phyloP scores from a whole-genome alignment of 1,284 basidiomycete species.

The Mycena citricolor region DNA sequence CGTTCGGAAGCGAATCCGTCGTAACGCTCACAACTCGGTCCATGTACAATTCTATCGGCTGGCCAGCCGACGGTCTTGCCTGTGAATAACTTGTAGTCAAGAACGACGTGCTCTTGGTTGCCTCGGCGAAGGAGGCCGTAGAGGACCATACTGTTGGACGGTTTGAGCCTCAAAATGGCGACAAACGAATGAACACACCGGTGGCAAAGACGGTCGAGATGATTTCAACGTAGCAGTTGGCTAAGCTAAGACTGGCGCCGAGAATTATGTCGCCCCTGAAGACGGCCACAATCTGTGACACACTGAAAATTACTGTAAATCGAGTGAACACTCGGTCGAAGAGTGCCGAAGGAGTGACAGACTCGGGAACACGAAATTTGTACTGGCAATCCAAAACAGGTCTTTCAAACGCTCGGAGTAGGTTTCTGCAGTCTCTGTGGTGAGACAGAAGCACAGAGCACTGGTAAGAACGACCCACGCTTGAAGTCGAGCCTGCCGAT shows the following conservation, averaged over 20 bases:
- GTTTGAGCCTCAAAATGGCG: background rate
- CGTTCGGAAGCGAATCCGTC: no score
- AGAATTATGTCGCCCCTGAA: background rate
- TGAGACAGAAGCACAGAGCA: background rate
- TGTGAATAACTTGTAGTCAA: no score
- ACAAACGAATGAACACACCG: conserved; percentile 1
- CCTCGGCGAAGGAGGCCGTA: conserved; percentile 6
- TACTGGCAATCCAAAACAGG: conserved; percentile 33
- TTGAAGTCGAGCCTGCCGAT: background rate
- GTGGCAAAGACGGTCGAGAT: conserved; percentile 40
- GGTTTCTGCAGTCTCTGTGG: conserved; percentile 2
- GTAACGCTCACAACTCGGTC: no score
- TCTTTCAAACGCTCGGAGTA: conserved; percentile 18
- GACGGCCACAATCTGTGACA: background rate
- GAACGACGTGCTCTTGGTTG: no score
- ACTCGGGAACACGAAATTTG: conserved; percentile 36
- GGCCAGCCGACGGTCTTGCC: no score
- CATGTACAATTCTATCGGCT: no score
- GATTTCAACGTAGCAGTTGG: conserved; percentile 35
- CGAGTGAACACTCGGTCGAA: background rate
- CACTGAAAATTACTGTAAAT: conserved; percentile 2
- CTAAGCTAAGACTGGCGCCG: conserved; percentile 25
- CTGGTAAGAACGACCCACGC: background rate
- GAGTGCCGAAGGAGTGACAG: conserved; percentile 22
- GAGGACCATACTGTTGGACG: conserved; percentile 8